These are phyloP conservation scores for Leccinum sublutescens DNA, from an alignment of 768 basidiomycete species.

Conservation along the genomic window DNA sequence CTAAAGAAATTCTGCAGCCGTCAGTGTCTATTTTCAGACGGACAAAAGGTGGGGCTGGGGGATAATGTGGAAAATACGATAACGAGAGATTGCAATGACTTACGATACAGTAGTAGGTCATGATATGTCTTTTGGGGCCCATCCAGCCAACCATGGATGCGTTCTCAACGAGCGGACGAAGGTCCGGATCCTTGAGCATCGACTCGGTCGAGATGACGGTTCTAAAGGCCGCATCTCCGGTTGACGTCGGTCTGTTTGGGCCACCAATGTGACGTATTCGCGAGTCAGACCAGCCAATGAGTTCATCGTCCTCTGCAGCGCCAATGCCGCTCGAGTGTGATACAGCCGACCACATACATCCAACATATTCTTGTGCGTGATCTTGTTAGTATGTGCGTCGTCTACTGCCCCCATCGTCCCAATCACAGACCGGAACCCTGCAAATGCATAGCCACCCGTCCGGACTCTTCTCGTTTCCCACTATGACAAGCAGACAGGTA, in stretches of 20 bases:
- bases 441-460: too few relatives aligned
- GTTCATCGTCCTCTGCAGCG: too few relatives aligned
- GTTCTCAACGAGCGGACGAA: slow-evolving; percentile 47
- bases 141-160: slow-evolving; percentile 61
- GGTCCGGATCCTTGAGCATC: slow-evolving; percentile 50
- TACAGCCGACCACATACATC: too few relatives aligned
- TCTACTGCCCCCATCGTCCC: too few relatives aligned
- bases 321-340: too few relatives aligned
- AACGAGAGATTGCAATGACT: slow-evolving; percentile 9
- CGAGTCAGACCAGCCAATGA: slow-evolving; percentile 35
- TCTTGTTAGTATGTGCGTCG: too few relatives aligned
- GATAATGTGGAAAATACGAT: neutral
- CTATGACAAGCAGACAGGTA: too few relatives aligned
- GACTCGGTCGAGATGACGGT: slow-evolving; percentile 46
- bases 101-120: slow-evolving; percentile 46
- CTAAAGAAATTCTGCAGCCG: slow-evolving; percentile 2
- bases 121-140: slow-evolving; percentile 48
- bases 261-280: slow-evolving; percentile 49
- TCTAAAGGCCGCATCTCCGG: slow-evolving; percentile 65
- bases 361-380: too few relatives aligned
- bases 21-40: neutral
- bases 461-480: too few relatives aligned
- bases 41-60: too few relatives aligned
- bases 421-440: too few relatives aligned
- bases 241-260: slow-evolving; percentile 44